Conservation (phyloP, 2,329 filamentous ascomycete genomes). For the Colletotrichum navitas region DNA sequence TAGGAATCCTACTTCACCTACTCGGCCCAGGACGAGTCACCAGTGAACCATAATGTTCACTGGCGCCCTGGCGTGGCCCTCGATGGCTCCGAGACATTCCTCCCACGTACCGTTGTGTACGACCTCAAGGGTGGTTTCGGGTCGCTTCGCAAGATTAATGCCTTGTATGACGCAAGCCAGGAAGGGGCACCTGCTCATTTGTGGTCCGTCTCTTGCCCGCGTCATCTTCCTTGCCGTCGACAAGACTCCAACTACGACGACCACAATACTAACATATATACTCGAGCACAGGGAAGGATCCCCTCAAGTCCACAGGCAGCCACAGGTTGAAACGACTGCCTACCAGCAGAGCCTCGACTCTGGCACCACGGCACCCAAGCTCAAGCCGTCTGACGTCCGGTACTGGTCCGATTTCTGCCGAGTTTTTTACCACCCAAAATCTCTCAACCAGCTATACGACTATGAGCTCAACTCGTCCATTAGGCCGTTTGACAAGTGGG, state of each 20-base stretch:
- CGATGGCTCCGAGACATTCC: constrained; percentile 91
- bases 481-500: constrained; percentile 85
- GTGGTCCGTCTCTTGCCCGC: constrained; percentile 47
- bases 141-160: constrained; percentile 86
- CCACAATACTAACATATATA: constrained; percentile 14
- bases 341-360: constrained; percentile 86
- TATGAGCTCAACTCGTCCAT: constrained; percentile 85
- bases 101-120: constrained; percentile 91
- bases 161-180: constrained; percentile 76
- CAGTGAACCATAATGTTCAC: constrained; percentile 86
- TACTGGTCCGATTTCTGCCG: constrained; percentile 98
- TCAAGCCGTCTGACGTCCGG: constrained; percentile 79
- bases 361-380: constrained; percentile 71
- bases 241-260: background rate
- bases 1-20: constrained; percentile 99
- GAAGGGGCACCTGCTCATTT: constrained; percentile 47
- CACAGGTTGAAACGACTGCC: constrained; percentile 74
- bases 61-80: constrained; percentile 86
- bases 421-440: constrained; percentile 91
- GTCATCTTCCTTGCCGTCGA: background rate
- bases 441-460: constrained; percentile 87
- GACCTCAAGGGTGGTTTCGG: constrained; percentile 96
- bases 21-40: constrained; percentile 71
- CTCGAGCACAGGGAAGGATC: constrained; percentile 68
- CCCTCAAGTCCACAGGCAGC: constrained; percentile 76